Evolutionary conservation across 2,329 filamentous ascomycete species (phyloP).

Genomic region (Podosphaera xanthii): DNA sequence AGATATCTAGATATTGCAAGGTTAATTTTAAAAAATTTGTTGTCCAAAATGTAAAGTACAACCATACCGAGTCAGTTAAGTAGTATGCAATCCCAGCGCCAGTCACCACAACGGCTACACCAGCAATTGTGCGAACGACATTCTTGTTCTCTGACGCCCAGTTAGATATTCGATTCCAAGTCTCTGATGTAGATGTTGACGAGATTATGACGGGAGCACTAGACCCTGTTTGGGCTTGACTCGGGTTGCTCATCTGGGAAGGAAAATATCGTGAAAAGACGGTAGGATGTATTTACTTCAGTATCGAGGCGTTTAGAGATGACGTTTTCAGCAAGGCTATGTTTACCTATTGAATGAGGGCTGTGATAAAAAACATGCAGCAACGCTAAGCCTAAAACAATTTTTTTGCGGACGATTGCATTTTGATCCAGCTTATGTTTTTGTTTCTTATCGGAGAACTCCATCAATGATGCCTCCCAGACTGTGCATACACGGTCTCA

Average conservation of each 20-base stretch:
- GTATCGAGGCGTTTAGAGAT: background rate
- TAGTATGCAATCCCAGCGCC: conserved; percentile 89
- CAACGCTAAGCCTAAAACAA: background rate
- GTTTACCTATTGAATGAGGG: background rate
- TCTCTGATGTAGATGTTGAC: conserved; percentile 15
- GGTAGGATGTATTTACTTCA: conserved; percentile 6
- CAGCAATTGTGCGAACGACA: conserved; percentile 85
- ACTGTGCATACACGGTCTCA: no score
- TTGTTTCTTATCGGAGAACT: no score
- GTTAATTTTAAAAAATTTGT: conserved; percentile 5
- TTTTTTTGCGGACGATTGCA: no score
- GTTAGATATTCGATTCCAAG: conserved; percentile 67
- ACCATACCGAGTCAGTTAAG: conserved; percentile 36
- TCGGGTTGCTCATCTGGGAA: conserved; percentile 13
- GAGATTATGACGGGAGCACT: conserved; percentile 14
- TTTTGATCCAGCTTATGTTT: no score
- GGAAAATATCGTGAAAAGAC: conserved; percentile 9
- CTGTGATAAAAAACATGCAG: background rate
- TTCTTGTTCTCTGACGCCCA: conserved; percentile 96
- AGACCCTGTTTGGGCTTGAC: conserved; percentile 10
- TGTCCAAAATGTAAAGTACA: background rate
- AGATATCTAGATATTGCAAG: conserved; percentile 9
- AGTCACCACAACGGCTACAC: conserved; percentile 76
- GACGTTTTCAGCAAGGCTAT: background rate
- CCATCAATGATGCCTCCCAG: no score